Base-by-base conservation (phyloP, 208 protist genomes). In the Leishmania martiniquensis region DNA sequence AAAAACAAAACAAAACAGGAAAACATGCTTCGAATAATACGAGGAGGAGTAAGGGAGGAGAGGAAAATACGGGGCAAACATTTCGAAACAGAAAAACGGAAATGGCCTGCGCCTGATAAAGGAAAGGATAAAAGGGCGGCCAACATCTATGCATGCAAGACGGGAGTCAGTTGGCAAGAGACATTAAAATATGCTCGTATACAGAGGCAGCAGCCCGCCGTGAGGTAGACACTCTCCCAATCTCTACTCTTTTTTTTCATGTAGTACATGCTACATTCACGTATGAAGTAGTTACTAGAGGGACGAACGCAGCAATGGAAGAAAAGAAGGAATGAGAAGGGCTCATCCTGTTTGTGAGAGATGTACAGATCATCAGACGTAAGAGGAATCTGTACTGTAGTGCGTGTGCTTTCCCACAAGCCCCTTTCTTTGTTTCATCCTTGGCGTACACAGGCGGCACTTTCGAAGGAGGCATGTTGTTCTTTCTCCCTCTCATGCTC, bases 191-290 rank as follows among this genome's bases (percentile, higher is more conserved):
- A 44, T 55, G 42, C 67, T 44, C 25, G 67, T 55, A 13, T 39
- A 37, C 44, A 57, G n/a, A 57, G 34, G 63, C 45, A 69, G 63
- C 63, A 44, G 34, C 10, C 42, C 63, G 15, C 63, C 63, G 22
- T 22, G 45, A 6, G 63, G 63, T 49, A 44, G 39, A 69, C 47
- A 57, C 44, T 32, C 45, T 72, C 17, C 67, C 45, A n/a, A 72
- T 42, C 45, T 55, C n/a, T 12, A 25, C 67, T 42, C 25, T 72
- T 57, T 72, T 42, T n/a, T 51, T 59, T 70, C 44, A 70, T 70
- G 44, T 39, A 54, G 47, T 22, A 34, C 67, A 44, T 17, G 45
- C n/a, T 44, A 54, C 47, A 32, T 9, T 29, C 15, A 57, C 44
- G 6, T 44, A 32, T 72, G 45, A 47, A 42, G 47, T 57, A 9